Evolutionary conservation across 2,329 filamentous ascomycete species (phyloP), one percentile per base, ranked within the genome.

Genomic region (Fusarium sp.): DNA sequence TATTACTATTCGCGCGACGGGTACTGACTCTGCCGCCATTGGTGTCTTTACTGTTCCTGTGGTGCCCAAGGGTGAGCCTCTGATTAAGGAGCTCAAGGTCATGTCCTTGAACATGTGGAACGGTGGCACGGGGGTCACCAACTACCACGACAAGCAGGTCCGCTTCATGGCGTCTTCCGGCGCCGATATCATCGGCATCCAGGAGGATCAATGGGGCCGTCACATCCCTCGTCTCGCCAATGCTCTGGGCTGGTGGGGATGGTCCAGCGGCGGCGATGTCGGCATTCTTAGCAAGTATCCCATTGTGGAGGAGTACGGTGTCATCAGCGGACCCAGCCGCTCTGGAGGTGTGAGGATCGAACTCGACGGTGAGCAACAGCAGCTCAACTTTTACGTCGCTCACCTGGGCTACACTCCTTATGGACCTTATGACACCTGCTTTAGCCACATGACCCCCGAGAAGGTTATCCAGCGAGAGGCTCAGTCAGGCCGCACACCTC

Each of bases 341-440:
- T 73, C 71, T 8, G 80, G 79, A 4, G 80, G 79, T 30, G 82
- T 82, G 6, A 80, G 76, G 20, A 78, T 86, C 47, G 76, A 78
- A 30, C 78, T 85, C 15, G 82, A 84, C 64, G 81, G 79, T 8
- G 63, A 75, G 0, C 68, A 68, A 6, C 74, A 76, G 25, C 76
- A 82, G 35, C 73, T 84, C 58, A 81, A 82, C 66, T 74, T 85
- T 54, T 84, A 80, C 77, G 81, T 79, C 30, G 78, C 79, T 45
- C 84, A 85, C 60, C 67, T 85, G 8, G 83, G 80, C 2, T 82
- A 80, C 47, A 74, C 77, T 25, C 84, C 84, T 0, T 86, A 86
- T 52, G 84, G 84, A 0, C 84, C 84, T 0, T 85, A 86, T 68
- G 84, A 84, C 57, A 83, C 84, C 66, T 86, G 84, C 79, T 85